Base-by-base conservation (phyloP, 306 rosid genomes). In the Begonia peltatifolia region DNA sequence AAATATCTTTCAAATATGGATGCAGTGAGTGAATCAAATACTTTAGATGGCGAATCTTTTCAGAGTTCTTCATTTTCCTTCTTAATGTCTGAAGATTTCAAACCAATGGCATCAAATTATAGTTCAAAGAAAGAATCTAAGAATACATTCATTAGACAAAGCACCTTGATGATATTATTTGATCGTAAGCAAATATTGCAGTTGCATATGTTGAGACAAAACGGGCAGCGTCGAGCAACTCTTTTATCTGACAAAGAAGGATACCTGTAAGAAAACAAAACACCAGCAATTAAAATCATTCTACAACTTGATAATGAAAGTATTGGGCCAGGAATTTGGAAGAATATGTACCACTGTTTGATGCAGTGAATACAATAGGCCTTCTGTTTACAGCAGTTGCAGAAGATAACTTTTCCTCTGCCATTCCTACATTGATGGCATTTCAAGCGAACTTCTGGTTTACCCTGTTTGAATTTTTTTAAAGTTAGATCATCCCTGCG, bases 361-460 rank as follows among this genome's bases (percentile, higher is more conserved):
- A 80, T 61, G 54, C 95, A 87, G 38, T 63, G 75, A 53, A 58
- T 6, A 52, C 95, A 87, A 69, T 87, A 87, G 52, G 83, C 46
- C 63, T 76, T 80, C 51, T 53, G 41, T 58, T 64, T 16, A 67
- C 95, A 87, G 12, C 60, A 71, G 55, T 68, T 58, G 68, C 95
- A 87, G 43, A 81, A 77, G 48, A 80, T 68, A 49, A 64, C 64
- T 15, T 23, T 43, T 59, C 30, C 50, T 30, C 71, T 76, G 48
- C 65, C 77, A 73, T 63, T 71, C 82, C 56, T 55, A 68, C 95
- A 87, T 61, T 87, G 95, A 57, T 87, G 95, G 63, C 95, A 87
- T 59, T 10, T 74, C 61, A 64, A 49, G 47, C 52, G 10, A 50
- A 43, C 63, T 54, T 49, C 65, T 52, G 14, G 73, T 43, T 25